phyloP scores from a whole-genome alignment of 1,284 basidiomycete genomes.

The Pseudozyma tsukubaensis region DNA sequence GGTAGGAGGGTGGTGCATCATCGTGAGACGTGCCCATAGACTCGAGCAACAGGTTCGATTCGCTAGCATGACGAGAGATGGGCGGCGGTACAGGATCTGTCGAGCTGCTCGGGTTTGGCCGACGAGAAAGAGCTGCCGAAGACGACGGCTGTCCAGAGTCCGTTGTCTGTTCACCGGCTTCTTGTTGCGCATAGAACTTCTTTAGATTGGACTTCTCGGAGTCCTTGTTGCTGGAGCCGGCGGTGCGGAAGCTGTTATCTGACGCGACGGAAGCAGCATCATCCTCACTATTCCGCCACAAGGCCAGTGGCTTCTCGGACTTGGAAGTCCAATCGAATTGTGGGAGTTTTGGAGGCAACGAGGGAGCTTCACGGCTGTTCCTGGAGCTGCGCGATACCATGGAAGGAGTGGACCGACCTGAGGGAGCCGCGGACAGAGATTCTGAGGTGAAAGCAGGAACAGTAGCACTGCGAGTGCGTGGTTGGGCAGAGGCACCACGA shows the following conservation, averaged over 20 bases:
- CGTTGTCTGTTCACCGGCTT: neutral
- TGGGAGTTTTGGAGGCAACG: conserved; percentile 21
- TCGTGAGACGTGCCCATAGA: conserved; percentile 11
- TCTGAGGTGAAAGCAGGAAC: conserved; percentile 1
- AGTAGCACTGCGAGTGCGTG: conserved; percentile 16
- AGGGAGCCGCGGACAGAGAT: neutral
- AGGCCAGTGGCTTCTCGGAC: conserved; percentile 1
- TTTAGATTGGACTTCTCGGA: conserved; percentile 15
- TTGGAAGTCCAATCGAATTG: conserved; percentile 19
- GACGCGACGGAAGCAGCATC: conserved; percentile 24
- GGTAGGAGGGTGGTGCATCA: conserved; percentile 33
- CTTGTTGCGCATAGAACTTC: conserved; percentile 4
- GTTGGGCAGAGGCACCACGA: neutral
- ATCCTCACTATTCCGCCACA: conserved; percentile 3
- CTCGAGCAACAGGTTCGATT: conserved; percentile 27
- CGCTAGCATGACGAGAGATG: conserved; percentile 22
- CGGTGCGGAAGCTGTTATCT: conserved; percentile 31
- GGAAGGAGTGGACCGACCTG: conserved; percentile 13
- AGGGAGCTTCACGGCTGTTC: conserved; percentile 13
- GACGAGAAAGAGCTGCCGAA: too few species aligned
- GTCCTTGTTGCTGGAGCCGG: conserved; percentile 10
- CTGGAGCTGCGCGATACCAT: conserved; percentile 2
- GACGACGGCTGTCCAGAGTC: too few species aligned
- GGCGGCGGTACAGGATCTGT: neutral
- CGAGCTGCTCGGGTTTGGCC: too few species aligned